Percentiles rank a stretch among this genome's conserved stretches.
phyloP scores from a whole-genome alignment of 768 basidiomycete genomes.

The Strobilomyces echinocephalus region DNA sequence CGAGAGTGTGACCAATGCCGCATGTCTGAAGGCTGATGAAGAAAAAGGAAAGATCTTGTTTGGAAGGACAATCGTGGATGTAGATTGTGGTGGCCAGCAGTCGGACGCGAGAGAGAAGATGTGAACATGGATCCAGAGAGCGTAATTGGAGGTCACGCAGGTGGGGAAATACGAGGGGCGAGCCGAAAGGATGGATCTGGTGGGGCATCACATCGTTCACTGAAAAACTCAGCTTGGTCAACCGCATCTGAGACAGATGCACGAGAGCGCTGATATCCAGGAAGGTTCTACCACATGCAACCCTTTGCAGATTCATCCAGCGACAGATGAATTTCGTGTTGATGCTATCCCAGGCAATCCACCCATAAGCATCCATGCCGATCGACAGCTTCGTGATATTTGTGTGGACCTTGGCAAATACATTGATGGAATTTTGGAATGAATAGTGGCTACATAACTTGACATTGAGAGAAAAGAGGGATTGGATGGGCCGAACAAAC shows the following conservation, averaged over 20 bases:
- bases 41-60: background rate
- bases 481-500: background rate
- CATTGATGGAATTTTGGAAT: background rate
- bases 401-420: background rate
- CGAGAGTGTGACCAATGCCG: background rate
- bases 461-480: background rate
- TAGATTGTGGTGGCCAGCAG: background rate
- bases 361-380: background rate
- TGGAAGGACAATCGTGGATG: background rate
- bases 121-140: background rate
- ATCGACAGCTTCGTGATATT: background rate
- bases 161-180: background rate
- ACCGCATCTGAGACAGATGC: background rate
- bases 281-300: background rate
- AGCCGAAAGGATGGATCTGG: background rate
- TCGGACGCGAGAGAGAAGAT: background rate
- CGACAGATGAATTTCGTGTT: background rate
- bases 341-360: background rate
- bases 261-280: background rate
- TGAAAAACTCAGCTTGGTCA: background rate
- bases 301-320: background rate
- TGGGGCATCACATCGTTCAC: too few species aligned
- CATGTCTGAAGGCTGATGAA: background rate
- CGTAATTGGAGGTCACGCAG: background rate
- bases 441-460: background rate